Evolutionary conservation across 2,329 filamentous ascomycete genomes (phyloP), one percentile per base, ranked within the genome.

Genomic region (Nigrospora oryzae): DNA sequence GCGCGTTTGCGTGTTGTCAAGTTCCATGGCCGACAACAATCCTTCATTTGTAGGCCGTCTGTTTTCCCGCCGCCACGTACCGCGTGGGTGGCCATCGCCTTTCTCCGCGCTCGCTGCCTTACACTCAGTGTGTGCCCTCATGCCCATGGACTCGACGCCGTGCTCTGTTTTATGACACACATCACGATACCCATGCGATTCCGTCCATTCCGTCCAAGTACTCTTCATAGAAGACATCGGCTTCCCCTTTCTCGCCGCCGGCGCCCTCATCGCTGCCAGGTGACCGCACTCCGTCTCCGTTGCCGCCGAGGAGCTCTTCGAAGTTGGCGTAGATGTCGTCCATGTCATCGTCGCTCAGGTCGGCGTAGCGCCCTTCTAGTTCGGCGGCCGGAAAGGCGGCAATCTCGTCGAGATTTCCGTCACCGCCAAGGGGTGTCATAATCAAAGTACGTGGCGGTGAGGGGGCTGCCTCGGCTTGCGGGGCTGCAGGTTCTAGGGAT

Each of bases 251-350:
- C 5, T 53, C 57, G 2, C 51, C 54, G 10, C 50, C 50, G 0
- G 46, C 52, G 1, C 53, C 57, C 1, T 63, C 45, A 3, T 44
- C 23, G n/a, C 53, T 53, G 1, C 50, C 46, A 5, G 53, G 51
- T 12, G 44, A 47, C 6, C 38, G 36, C 3, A 42, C 34, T 12
- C 43, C 31, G 13, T 34, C 35, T 8, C 49, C 31, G 12, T 51
- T 49, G 12, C 56, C 62, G 3, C 68, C 67, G 49, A 78, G 77
- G 4, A 77, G 62, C 23, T 73, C 65, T 5, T 71, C 66, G 47
- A 79, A 78, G 48, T 79, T 74, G 12, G 73, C 73, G 48, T 78
- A 78, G 35, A 79, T 71, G 33, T 73, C 68, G 17, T 73, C 73
- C 31, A 66, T 55, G 33, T 74, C 73, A 34, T 71, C 69, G 33